phyloP scores from a whole-genome alignment of 2,329 filamentous ascomycete genomes.

The Pyrenophora teres region DNA sequence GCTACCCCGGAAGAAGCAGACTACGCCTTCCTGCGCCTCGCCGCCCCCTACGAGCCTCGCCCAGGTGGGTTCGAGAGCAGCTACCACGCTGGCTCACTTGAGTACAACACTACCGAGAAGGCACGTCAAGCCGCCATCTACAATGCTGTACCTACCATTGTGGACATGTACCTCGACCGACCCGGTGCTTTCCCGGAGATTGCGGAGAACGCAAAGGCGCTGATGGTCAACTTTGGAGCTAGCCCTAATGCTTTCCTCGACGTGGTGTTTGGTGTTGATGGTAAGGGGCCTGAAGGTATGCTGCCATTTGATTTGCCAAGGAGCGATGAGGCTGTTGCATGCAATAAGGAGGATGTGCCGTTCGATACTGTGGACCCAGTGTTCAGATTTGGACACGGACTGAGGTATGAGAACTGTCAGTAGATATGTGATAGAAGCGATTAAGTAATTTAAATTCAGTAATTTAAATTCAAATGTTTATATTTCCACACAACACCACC shows the following conservation, averaged over 20 bases:
- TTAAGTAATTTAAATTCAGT: no score
- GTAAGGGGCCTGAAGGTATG: constrained; percentile 48
- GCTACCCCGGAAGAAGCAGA: constrained; percentile 48
- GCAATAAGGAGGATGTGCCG: constrained; percentile 39
- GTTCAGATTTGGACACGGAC: constrained; percentile 43
- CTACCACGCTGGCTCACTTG: constrained; percentile 50
- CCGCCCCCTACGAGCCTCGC: constrained; percentile 49
- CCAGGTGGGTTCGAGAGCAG: constrained; percentile 49
- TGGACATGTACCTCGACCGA: constrained; percentile 53
- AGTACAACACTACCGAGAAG: constrained; percentile 49
- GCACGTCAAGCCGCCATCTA: constrained; percentile 49
- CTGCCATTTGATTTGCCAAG: constrained; percentile 56
- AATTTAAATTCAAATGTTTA: no score
- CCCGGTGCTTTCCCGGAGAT: constrained; percentile 53
- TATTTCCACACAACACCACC: no score
- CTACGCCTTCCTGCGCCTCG: constrained; percentile 49
- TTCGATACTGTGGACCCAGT: constrained; percentile 47
- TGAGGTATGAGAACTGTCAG: constrained; percentile 31
- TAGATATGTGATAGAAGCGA: no score
- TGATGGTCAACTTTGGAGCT: constrained; percentile 51
- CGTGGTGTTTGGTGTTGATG: constrained; percentile 48
- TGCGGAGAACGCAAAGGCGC: constrained; percentile 44
- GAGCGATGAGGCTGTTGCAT: constrained; percentile 50
- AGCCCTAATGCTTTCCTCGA: constrained; percentile 52
- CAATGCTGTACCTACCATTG: constrained; percentile 47